phyloP scores from a whole-genome alignment of 768 basidiomycete species.

The Kwoniella sp. region DNA sequence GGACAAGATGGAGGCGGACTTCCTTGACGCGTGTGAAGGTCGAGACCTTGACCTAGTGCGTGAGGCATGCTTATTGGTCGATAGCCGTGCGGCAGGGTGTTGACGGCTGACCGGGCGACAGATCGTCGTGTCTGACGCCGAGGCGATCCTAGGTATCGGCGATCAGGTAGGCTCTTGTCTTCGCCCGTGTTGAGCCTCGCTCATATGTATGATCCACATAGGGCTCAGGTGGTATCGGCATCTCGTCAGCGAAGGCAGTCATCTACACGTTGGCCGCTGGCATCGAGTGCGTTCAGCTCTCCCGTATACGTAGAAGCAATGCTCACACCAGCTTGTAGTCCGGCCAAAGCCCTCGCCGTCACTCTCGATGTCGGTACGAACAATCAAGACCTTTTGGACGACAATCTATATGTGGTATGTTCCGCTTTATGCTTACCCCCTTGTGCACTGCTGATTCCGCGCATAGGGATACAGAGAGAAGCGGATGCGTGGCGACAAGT shows the following conservation, averaged over 20 bases:
- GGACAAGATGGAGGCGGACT: slow-evolving; percentile 70
- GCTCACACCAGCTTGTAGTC: slow-evolving; percentile 17
- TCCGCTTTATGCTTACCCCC: neutral
- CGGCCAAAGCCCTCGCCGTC: slow-evolving; percentile 46
- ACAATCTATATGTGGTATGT: slow-evolving; percentile 35
- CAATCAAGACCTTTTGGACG: slow-evolving; percentile 42
- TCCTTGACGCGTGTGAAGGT: slow-evolving; percentile 57
- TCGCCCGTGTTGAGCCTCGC: no score
- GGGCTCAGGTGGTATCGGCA: slow-evolving; percentile 49
- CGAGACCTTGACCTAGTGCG: slow-evolving; percentile 41
- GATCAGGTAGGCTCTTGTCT: slow-evolving; percentile 40
- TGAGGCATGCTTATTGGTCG: neutral
- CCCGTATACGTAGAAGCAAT: neutral
- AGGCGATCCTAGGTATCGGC: slow-evolving; percentile 47
- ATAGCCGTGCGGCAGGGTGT: neutral
- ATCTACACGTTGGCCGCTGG: slow-evolving; percentile 56
- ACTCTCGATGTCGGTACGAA: slow-evolving; percentile 51
- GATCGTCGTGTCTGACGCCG: slow-evolving; percentile 49
- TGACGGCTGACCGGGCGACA: slow-evolving; percentile 8
- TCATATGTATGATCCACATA: neutral
- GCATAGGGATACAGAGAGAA: slow-evolving; percentile 67
- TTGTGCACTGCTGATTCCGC: neutral
- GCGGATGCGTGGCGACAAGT: slow-evolving; percentile 67
- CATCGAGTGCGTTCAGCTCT: slow-evolving; percentile 42
- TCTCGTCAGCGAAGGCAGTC: slow-evolving; percentile 63